phyloP scores from a whole-genome alignment of 306 rosid genomes.

The Crataegus laevigata region DNA sequence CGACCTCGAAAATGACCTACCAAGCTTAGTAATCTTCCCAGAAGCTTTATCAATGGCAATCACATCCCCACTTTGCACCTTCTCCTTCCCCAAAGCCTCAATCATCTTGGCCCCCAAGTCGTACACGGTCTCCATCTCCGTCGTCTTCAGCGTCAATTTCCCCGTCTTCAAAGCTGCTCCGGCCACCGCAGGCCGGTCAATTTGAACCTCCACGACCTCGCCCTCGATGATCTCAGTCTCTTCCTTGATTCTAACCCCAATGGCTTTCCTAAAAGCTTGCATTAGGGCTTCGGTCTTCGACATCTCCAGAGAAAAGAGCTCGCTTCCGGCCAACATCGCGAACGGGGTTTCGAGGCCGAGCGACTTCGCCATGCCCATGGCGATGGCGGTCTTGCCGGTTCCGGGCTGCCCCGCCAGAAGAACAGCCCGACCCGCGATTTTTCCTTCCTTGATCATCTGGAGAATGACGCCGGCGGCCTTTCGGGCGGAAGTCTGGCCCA shows the following conservation, averaged over 20 bases:
- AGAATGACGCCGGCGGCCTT: conserved; percentile 92
- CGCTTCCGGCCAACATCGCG: conserved; percentile 94
- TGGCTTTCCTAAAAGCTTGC: conserved; percentile 86
- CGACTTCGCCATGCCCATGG: conserved; percentile 99
- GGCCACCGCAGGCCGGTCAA: conserved; percentile 74
- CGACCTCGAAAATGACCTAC: conserved; percentile 84
- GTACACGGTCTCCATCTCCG: conserved; percentile 96
- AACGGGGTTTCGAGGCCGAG: conserved; percentile 91
- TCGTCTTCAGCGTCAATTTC: conserved; percentile 77
- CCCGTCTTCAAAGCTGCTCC: conserved; percentile 94
- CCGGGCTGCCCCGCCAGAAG: conserved; percentile 93
- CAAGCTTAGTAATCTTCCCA: conserved; percentile 89
- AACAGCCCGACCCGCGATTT: conserved; percentile 87
- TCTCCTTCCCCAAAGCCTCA: conserved; percentile 88
- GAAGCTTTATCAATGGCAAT: conserved; percentile 65
- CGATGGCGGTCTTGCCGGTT: conserved; percentile 96
- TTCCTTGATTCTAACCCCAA: conserved; percentile 94
- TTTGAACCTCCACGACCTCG: conserved; percentile 89
- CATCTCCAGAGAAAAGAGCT: conserved; percentile 94
- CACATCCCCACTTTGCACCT: conserved; percentile 88
- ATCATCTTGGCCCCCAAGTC: conserved; percentile 98
- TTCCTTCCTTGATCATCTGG: conserved; percentile 86
- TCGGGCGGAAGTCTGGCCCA: conserved; percentile 82
- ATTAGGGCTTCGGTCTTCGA: conserved; percentile 84
- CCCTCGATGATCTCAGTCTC: conserved; percentile 95